These are phyloP conservation scores for Leccinellum albellum DNA, from an alignment of 768 basidiomycete genomes.

Conservation along the genomic window DNA sequence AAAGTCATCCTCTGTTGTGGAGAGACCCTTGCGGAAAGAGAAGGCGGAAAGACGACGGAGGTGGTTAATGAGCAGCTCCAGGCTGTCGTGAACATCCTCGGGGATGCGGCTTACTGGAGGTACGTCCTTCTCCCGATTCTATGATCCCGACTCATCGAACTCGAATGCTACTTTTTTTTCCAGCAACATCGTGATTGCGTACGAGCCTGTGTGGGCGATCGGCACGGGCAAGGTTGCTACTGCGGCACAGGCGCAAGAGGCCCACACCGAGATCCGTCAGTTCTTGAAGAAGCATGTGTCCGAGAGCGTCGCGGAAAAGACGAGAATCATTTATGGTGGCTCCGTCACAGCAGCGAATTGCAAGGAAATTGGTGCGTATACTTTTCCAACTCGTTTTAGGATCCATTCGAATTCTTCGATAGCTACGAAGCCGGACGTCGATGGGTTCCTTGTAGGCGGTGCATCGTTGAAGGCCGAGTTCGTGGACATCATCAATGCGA, in stretches of 20 bases:
- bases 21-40: slow-evolving; percentile 87
- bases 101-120: slow-evolving; percentile 71
- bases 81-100: slow-evolving; percentile 62
- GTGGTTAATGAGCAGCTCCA: slow-evolving; percentile 83
- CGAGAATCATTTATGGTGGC: slow-evolving; percentile 94
- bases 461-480: slow-evolving; percentile 98
- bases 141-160: neutral
- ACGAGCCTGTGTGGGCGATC: slow-evolving; percentile 98
- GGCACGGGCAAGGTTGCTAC: slow-evolving; percentile 97
- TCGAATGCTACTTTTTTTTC: neutral
- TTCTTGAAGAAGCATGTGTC: slow-evolving; percentile 70
- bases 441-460: slow-evolving; percentile 97
- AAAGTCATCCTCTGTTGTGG: slow-evolving; percentile 95
- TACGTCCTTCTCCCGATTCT: slow-evolving; percentile 32
- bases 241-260: slow-evolving; percentile 87
- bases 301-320: slow-evolving; percentile 60
- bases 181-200: slow-evolving; percentile 91
- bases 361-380: slow-evolving; percentile 75
- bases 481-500: slow-evolving; percentile 82
- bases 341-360: slow-evolving; percentile 88
- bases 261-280: slow-evolving; percentile 77
- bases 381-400: neutral
- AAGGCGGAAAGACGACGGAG: slow-evolving; percentile 66
- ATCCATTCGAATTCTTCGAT: neutral
- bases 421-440: slow-evolving; percentile 81